Percentiles rank a stretch among this genome's conserved stretches.
Conservation (phyloP, 345 rosid genomes). For the Angophora floribunda region DNA sequence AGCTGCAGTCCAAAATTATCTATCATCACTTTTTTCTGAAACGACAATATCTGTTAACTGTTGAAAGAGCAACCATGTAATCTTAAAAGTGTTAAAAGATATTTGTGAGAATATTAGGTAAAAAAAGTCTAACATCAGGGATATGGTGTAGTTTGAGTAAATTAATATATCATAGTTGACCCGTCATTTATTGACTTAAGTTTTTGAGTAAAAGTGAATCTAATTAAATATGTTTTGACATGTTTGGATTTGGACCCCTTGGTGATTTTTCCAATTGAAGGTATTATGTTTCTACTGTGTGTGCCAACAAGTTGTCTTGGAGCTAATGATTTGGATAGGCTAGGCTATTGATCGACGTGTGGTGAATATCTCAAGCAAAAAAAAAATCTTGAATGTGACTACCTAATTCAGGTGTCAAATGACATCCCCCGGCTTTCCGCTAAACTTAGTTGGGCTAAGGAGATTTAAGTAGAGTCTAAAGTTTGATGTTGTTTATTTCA, state of each 20-base stretch:
- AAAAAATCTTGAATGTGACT: not conserved
- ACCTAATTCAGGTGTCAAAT: not conserved
- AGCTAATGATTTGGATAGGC: not conserved
- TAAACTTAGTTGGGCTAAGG: not conserved
- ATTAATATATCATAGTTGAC: not conserved
- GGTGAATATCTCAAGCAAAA: not conserved
- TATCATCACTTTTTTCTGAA: not conserved
- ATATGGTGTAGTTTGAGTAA: not conserved
- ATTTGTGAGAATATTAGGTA: not conserved
- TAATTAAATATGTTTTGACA: rapidly evolving
- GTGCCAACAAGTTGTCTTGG: not conserved
- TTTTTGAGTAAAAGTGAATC: not conserved
- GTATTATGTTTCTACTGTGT: not conserved
- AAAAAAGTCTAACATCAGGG: not conserved
- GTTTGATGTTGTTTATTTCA: not conserved
- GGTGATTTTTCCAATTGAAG: not conserved
- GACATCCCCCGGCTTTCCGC: not conserved
- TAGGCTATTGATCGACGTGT: not conserved
- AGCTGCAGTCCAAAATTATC: not conserved
- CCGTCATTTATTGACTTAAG: rapidly evolving
- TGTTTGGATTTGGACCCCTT: not conserved
- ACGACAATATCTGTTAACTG: not conserved
- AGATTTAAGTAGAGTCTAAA: not conserved
- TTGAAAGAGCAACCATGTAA: not conserved
- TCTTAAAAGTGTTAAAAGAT: not conserved